phyloP scores from a whole-genome alignment of 306 rosid species.

The Hippophae tibetana region DNA sequence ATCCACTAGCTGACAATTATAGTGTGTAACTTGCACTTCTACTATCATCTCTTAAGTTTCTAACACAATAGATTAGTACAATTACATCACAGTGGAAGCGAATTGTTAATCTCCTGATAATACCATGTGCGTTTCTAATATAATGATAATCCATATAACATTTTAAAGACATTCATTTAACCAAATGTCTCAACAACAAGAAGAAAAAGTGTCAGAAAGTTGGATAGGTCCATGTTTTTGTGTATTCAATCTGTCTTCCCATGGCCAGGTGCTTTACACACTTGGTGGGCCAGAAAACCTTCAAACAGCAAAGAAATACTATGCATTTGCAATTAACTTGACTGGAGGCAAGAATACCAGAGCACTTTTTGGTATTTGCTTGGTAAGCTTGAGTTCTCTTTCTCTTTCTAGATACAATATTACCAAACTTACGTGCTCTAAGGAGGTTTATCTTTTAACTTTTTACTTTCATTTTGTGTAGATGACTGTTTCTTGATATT shows the following conservation, averaged over 20 bases:
- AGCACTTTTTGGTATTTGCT: conserved; percentile 89
- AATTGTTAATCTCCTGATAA: no score
- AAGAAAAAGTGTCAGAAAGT: neutral
- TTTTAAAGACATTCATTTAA: no score
- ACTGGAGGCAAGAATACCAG: conserved; percentile 86
- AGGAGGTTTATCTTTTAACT: no score
- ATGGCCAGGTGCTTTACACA: conserved; percentile 72
- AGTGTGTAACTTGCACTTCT: no score
- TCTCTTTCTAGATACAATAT: neutral
- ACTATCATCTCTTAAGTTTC: no score
- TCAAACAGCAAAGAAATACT: conserved; percentile 91
- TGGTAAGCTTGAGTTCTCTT: conserved; percentile 55
- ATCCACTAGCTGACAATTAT: neutral
- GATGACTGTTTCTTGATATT: no score
- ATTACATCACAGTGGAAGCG: no score
- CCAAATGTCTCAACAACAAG: neutral
- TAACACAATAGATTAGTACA: no score
- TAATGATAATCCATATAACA: no score
- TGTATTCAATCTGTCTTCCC: neutral
- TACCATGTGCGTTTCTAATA: no score
- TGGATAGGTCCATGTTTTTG: neutral
- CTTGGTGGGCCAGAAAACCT: conserved; percentile 92
- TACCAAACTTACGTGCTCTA: no score
- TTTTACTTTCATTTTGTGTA: no score
- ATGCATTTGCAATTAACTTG: conserved; percentile 76